Base-by-base conservation (phyloP, 352 stramenopile genomes). In the Phytophthora citrophthora region DNA sequence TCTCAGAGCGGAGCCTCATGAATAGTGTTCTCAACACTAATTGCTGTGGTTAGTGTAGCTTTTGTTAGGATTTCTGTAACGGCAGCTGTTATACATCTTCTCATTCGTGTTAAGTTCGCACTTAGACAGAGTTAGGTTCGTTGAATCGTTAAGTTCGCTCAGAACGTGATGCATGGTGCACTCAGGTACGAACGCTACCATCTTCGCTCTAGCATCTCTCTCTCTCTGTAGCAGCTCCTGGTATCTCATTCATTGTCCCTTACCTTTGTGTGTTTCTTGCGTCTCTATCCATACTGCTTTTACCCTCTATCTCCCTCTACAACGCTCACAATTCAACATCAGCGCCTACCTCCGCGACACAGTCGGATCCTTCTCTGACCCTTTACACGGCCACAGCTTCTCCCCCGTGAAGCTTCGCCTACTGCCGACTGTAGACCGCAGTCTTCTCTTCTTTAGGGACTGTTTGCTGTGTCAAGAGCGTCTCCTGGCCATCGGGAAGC, bases 321-420 rank as follows among this genome's bases (percentile, higher is more conserved):
- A 47, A 68, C 50, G 3, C 15, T 20, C 43, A 13, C 24, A 34
- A 54, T 48, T 45, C 16, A 31, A 31, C 40, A 32, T 13, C 49
- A 84, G 76, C 67, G 63, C 72, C 53, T 81, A 84, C 45, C 70
- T 81, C 24, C 72, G 68, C 13, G 72, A 81, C 49, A 75, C 63
- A 9, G 60, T 53, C 20, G 76, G 76, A 44, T 60, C 50, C 39
- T 73, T 79, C 45, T 63, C 71, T 7, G 81, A 90, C 54, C 75
- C 81, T 40, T 56, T 77, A 24, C 81, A 90, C 56, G 74, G 70
- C 44, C 81, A 90, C 69, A 88, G 81, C 67, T 90, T 90, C 62
- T 57, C 66, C 36, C 52, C 63, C 18, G 38, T 84, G 38, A 45
- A 55, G 36, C 59, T 78, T 2, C 49, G 48, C 20, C 41, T 68